Conservation (phyloP, 805 yeast species). For the Danielia reshetovae region DNA sequence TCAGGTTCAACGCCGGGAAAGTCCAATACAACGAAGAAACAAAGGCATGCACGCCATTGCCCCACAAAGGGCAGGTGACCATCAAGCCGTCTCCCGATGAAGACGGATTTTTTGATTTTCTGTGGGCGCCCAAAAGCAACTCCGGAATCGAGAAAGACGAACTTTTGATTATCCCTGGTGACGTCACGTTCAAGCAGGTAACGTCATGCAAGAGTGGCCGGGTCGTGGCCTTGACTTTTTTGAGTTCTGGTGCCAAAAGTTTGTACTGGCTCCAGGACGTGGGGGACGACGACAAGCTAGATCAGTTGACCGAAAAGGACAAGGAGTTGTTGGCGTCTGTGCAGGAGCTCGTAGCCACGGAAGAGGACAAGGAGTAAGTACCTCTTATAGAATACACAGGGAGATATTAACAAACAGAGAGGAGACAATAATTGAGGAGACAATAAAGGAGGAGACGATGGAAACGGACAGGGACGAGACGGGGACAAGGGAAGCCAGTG, state of each 20-base stretch:
- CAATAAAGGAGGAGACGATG: conserved; percentile 26
- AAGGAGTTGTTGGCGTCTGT: conserved; percentile 32
- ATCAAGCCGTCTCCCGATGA: conserved; percentile 65
- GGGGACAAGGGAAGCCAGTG: conserved; percentile 12
- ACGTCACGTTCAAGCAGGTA: conserved; percentile 72
- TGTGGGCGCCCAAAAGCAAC: conserved; percentile 66
- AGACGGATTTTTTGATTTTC: conserved; percentile 64
- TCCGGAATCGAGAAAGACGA: conserved; percentile 52
- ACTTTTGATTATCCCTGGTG: conserved; percentile 77
- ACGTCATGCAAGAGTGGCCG: conserved; percentile 72
- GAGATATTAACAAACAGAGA: conserved; percentile 2
- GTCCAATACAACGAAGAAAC: conserved; percentile 62
- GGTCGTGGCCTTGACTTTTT: conserved; percentile 64
- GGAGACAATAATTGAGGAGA: conserved; percentile 29
- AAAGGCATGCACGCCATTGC: conserved; percentile 63
- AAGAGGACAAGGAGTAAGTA: conserved; percentile 43
- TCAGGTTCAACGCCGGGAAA: conserved; percentile 73
- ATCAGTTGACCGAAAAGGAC: conserved; percentile 59
- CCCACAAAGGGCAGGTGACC: conserved; percentile 62
- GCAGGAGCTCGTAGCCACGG: conserved; percentile 11
- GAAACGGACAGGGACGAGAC: conserved; percentile 14
- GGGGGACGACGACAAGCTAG: conserved; percentile 59
- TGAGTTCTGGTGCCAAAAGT: conserved; percentile 56
- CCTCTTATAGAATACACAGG: conserved; percentile 29
- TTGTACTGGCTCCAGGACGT: conserved; percentile 76